Conservation (phyloP, 2,329 filamentous ascomycete genomes). For the Beauveria sp. region DNA sequence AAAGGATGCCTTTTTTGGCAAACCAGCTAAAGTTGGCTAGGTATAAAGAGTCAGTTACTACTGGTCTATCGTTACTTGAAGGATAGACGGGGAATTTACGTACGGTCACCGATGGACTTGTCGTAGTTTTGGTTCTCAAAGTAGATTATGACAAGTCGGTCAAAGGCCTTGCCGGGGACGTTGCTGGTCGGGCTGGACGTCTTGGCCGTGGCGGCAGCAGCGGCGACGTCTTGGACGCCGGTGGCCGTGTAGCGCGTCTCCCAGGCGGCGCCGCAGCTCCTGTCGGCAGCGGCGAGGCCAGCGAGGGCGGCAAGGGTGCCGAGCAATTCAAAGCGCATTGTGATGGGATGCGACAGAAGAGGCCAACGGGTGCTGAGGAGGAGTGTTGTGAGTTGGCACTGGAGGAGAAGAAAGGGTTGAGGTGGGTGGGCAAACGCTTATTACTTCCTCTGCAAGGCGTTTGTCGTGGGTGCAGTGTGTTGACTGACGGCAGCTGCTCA, state of each 20-base stretch:
- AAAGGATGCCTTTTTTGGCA: slow-evolving; percentile 23
- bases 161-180: slow-evolving; percentile 64
- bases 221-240: slow-evolving; percentile 39
- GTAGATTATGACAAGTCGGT: slow-evolving; percentile 67
- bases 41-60: neutral
- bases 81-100: slow-evolving; percentile 19
- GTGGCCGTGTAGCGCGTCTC: slow-evolving; percentile 44
- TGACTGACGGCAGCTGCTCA: too few relatives aligned
- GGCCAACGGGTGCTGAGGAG: neutral
- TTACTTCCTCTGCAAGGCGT: neutral
- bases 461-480: too few relatives aligned
- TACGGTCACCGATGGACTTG: slow-evolving; percentile 55
- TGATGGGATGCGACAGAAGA: neutral
- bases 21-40: slow-evolving; percentile 23
- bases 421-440: neutral
- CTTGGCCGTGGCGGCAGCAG: slow-evolving; percentile 52
- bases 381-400: neutral
- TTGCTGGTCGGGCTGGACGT: slow-evolving; percentile 53
- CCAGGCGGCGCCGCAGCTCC: slow-evolving; percentile 20
- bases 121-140: slow-evolving; percentile 69
- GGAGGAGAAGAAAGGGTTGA: neutral
- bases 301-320: slow-evolving; percentile 20
- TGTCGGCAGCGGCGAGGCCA: slow-evolving; percentile 19
- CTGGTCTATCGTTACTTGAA: neutral
- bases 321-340: slow-evolving; percentile 11